Evolutionary conservation across 352 stramenopile species (phyloP).

Genomic region (Phytopythium litorale): DNA sequence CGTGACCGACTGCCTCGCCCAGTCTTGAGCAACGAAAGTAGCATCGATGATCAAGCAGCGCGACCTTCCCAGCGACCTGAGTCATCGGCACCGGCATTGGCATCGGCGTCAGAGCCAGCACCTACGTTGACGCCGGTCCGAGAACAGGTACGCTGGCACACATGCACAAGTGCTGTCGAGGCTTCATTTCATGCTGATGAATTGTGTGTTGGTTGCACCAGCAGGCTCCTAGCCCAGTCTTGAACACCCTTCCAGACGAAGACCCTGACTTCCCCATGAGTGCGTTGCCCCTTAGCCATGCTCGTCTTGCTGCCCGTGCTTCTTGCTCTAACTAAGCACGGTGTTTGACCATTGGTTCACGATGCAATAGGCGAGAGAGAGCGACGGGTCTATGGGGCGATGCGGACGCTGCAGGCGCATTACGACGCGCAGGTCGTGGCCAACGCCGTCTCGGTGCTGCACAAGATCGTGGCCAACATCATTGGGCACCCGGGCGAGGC

Average conservation of each 20-base stretch:
- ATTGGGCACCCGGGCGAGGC: constrained; percentile 41
- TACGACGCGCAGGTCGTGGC: constrained; percentile 26
- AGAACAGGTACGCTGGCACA: not conserved
- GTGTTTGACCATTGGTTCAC: constrained; percentile 4
- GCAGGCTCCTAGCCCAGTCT: not conserved
- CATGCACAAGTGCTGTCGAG: not conserved
- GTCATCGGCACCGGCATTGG: not conserved
- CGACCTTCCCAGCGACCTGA: not conserved
- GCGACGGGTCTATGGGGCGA: constrained; percentile 37
- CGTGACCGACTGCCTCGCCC: not conserved
- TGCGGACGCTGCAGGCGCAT: constrained; percentile 31
- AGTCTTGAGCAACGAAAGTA: not conserved
- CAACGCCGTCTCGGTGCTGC: constrained; percentile 37
- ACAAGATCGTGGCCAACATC: constrained; percentile 78
- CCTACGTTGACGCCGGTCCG: no score
- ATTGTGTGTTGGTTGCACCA: not conserved
- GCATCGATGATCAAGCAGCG: not conserved
- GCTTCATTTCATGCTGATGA: not conserved
- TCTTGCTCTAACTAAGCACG: not conserved
- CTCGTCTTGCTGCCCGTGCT: not conserved
- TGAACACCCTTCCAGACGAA: constrained; percentile 11
- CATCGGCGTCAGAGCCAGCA: not conserved
- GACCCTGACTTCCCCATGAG: constrained; percentile 37
- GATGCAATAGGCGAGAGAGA: constrained; percentile 45
- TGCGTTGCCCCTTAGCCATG: constrained; percentile 15